Evolutionary conservation across 1,284 basidiomycete genomes (phyloP).

Genomic region (Acaromyces ingoldii): DNA sequence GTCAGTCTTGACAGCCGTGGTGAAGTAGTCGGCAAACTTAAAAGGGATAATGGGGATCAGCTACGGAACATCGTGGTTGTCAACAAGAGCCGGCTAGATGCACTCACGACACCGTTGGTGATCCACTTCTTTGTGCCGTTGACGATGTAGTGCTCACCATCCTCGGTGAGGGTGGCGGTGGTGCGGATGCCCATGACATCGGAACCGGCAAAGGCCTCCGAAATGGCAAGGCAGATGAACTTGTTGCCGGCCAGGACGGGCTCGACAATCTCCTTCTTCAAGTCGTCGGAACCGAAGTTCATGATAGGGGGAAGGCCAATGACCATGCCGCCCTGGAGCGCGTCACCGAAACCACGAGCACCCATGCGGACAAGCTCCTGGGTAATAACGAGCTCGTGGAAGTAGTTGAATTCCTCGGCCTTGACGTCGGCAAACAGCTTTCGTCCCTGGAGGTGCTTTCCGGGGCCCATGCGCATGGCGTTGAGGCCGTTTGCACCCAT

Average conservation of each 20-base stretch:
- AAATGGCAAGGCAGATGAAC: conserved; percentile 75
- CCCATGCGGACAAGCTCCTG: conserved; percentile 77
- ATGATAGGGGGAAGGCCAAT: conserved; percentile 57
- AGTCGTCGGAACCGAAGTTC: conserved; percentile 73
- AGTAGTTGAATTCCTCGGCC: conserved; percentile 81
- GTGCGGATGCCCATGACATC: conserved; percentile 68
- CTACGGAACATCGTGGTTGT: too few species aligned
- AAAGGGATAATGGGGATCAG: too few species aligned
- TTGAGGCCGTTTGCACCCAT: conserved; percentile 58
- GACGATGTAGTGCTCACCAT: conserved; percentile 61
- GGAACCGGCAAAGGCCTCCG: conserved; percentile 85
- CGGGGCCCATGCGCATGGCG: conserved; percentile 81
- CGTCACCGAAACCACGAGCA: conserved; percentile 59
- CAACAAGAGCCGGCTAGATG: too few species aligned
- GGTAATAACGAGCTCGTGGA: conserved; percentile 73
- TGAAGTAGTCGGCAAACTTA: conserved; percentile 58
- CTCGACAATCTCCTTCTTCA: conserved; percentile 72
- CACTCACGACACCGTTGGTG: conserved; percentile 79
- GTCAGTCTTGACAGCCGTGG: conserved; percentile 55
- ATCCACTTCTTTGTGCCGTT: conserved; percentile 67
- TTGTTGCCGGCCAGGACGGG: conserved; percentile 77
- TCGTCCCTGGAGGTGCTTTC: conserved; percentile 72
- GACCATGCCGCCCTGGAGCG: conserved; percentile 53
- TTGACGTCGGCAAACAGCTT: conserved; percentile 77
- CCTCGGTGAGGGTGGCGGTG: conserved; percentile 72